Evolutionary conservation across 148 eudicot species (phyloP), one percentile per base, ranked within the genome.

Genomic region (Drosera capensis): DNA sequence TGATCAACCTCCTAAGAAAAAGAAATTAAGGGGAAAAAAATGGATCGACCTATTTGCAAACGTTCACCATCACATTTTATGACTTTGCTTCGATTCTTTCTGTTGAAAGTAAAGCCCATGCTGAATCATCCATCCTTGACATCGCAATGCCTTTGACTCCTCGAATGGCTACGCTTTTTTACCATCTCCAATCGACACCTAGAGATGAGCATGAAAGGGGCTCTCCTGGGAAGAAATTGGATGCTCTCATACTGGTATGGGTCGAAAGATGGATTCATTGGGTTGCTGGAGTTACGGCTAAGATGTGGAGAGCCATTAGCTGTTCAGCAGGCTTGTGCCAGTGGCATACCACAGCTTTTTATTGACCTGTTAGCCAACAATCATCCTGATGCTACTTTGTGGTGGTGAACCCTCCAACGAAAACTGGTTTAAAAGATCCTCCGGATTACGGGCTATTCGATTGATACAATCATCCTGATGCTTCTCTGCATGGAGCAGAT

Each of bases 181-280:
- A 92, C 29, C 62, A 71, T 48, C 80, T 92, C 40, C 81, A 68
- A 56, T 58, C 63, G 39, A 58, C 57, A 45, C 43, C 61, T 44
- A 49, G 29, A 22, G 61, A 61, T 24, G 79, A 71, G 22, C 58
- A 64, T 50, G 71, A 59, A 48, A 67, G 65, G 50, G 58, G 58
- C 45, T 26, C 19, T n/a, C 8, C 45, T 47, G 50, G 22, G 58
- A 23, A 31, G 15, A 20, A 68, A 63, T 55, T 60, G 60, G 40
- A 68, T 51, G 79, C 79, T 85, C 48, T 86, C 99, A n/a, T 66
- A 71, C 48, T 78, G 95, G 88, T 80, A 85, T 74, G 99, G 99
- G 40, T 29, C 79, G 31, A 78, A 81, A 48, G 99, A 92, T 66
- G 99, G 95, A 28, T 78, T 74, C 70, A 71, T 77, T 52, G 99